Evolutionary conservation across 1,284 basidiomycete genomes (phyloP).

Genomic region (Ganoderma leucocontextum): DNA sequence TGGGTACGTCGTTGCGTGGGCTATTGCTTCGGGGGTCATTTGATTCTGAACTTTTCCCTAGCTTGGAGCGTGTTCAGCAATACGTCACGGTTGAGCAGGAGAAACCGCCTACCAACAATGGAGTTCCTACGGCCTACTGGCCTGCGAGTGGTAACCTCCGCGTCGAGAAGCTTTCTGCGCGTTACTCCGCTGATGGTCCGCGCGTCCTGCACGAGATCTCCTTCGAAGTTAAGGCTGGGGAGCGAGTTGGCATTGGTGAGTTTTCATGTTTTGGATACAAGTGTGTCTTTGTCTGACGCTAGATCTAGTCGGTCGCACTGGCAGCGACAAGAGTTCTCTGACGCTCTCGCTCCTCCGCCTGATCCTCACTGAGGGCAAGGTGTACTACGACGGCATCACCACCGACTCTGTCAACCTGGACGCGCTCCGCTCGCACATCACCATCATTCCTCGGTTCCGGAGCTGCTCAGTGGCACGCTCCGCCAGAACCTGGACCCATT

Average conservation of each 20-base stretch:
- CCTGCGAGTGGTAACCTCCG: slow-evolving; percentile 72
- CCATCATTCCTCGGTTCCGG: slow-evolving; percentile 57
- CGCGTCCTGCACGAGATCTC: slow-evolving; percentile 58
- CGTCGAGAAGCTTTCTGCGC: no score
- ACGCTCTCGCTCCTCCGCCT: slow-evolving; percentile 53
- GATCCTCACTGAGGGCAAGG: slow-evolving; percentile 56
- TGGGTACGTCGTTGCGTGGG: slow-evolving; percentile 24
- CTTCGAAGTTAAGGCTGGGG: slow-evolving; percentile 57
- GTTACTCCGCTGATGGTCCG: slow-evolving; percentile 51
- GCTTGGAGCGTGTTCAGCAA: slow-evolving; percentile 58
- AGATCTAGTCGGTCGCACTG: slow-evolving; percentile 66
- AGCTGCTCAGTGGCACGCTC: slow-evolving; percentile 46
- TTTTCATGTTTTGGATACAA: slow-evolving; percentile 34
- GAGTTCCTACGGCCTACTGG: slow-evolving; percentile 80
- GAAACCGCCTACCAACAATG: slow-evolving; percentile 53
- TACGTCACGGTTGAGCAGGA: slow-evolving; percentile 84
- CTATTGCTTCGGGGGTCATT: neutral
- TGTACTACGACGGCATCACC: slow-evolving; percentile 45
- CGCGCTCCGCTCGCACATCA: slow-evolving; percentile 53
- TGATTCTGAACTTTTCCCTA: neutral
- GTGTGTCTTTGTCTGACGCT: neutral
- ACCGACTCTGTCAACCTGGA: slow-evolving; percentile 66
- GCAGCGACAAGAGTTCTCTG: slow-evolving; percentile 53
- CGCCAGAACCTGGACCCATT: slow-evolving; percentile 55
- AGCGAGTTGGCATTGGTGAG: slow-evolving; percentile 70